Percentiles rank a stretch among this genome's conserved stretches.
Conservation (phyloP, 2,329 filamentous ascomycete species). For the Rhexocercosporidium sp. region DNA sequence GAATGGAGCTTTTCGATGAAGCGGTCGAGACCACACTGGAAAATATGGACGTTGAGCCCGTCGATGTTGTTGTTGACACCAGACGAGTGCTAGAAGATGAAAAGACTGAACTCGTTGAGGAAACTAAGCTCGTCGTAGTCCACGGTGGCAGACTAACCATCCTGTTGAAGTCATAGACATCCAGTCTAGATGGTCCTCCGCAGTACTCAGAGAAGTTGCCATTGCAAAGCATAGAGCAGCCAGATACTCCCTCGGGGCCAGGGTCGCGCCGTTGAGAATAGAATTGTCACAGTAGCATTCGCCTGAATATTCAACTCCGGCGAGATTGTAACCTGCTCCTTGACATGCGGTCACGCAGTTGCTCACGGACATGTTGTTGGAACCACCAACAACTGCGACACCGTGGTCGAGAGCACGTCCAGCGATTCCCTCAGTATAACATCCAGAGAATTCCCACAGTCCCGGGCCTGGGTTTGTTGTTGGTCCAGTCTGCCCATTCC, state of each 20-base stretch:
- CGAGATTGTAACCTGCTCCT: constrained; percentile 43
- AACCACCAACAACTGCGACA: constrained; percentile 20
- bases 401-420: constrained; percentile 22
- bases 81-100: neutral
- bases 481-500: constrained; percentile 24
- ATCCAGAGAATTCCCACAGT: constrained; percentile 26
- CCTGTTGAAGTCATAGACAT: constrained; percentile 28
- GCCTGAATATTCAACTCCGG: constrained; percentile 51
- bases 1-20: constrained; percentile 1
- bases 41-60: neutral
- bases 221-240: constrained; percentile 39
- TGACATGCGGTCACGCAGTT: constrained; percentile 27
- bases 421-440: constrained; percentile 29
- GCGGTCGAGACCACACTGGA: neutral
- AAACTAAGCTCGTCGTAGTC: constrained; percentile 13
- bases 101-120: constrained; percentile 4
- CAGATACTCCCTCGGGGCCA: constrained; percentile 27
- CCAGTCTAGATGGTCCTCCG: constrained; percentile 28
- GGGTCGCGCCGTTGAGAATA: constrained; percentile 24
- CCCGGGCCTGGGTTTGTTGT: constrained; percentile 21
- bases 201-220: constrained; percentile 37
- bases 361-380: constrained; percentile 25
- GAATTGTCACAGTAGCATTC: constrained; percentile 45
- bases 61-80: neutral
- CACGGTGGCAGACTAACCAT: constrained; percentile 23